Evolutionary conservation across 495 filamentous ascomycete species (phyloP).

Genomic region (Aspergillus campestris): DNA sequence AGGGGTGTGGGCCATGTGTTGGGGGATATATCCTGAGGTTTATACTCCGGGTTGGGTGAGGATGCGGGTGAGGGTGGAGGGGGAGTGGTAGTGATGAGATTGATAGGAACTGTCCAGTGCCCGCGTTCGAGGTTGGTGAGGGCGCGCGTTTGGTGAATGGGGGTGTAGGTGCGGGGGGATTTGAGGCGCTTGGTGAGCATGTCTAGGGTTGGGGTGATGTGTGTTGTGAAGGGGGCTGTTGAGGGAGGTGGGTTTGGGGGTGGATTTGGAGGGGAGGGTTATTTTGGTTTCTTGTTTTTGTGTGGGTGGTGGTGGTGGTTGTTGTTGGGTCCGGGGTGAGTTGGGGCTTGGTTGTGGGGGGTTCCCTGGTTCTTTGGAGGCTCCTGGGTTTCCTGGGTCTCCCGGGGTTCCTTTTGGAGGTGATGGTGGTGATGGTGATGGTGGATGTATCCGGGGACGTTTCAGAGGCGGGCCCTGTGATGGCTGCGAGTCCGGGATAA

Average conservation of each 20-base stretch:
- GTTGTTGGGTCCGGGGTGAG: neutral
- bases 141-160: slow-evolving; percentile 37
- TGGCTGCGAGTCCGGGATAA: slow-evolving; percentile 40
- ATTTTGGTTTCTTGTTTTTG: slow-evolving; percentile 4
- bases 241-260: slow-evolving; percentile 38
- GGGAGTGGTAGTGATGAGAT: slow-evolving; percentile 2
- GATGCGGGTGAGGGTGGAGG: neutral
- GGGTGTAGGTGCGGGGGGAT: slow-evolving; percentile 42
- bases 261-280: slow-evolving; percentile 28
- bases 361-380: too few relatives aligned
- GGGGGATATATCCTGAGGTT: neutral
- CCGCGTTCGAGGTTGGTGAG: slow-evolving; percentile 55
- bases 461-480: neutral
- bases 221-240: slow-evolving; percentile 29
- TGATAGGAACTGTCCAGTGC: slow-evolving; percentile 54
- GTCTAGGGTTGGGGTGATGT: slow-evolving; percentile 48
- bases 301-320: neutral
- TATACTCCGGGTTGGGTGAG: neutral
- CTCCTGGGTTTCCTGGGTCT: too few relatives aligned
- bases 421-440: too few relatives aligned
- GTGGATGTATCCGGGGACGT: too few relatives aligned
- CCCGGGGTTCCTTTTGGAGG: too few relatives aligned
- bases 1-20: slow-evolving; percentile 17
- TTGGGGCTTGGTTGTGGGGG: too few relatives aligned
- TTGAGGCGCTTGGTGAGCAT: slow-evolving; percentile 45